phyloP scores from a whole-genome alignment of 352 stramenopile species.

The Globisporangium spiculum region DNA sequence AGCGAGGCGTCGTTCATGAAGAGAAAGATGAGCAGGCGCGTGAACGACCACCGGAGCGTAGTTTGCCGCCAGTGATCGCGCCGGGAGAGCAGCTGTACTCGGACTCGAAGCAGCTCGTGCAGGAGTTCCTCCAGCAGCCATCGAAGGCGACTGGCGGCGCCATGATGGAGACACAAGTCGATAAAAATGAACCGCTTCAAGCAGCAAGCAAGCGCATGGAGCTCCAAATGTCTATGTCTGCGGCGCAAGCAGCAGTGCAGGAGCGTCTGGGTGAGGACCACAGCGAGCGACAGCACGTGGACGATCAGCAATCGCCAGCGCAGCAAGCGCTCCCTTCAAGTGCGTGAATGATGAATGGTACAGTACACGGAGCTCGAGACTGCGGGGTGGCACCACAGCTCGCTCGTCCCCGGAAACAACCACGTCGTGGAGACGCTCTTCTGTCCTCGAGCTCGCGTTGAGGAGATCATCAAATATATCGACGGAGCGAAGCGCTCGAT shows the following conservation, averaged over 20 bases:
- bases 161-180: background rate
- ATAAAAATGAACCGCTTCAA: background rate
- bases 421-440: too few relatives aligned
- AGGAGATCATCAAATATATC: too few relatives aligned
- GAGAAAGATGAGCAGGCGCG: background rate
- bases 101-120: constrained; percentile 13
- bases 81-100: background rate
- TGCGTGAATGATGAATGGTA: background rate
- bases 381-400: too few relatives aligned
- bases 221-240: constrained; percentile 12
- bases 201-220: constrained; percentile 13
- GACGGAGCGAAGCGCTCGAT: too few relatives aligned
- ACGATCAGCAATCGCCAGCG: background rate
- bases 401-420: too few relatives aligned
- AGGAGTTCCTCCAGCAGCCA: background rate
- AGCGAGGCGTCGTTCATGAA: background rate
- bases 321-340: background rate
- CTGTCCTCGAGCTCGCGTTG: too few relatives aligned
- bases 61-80: background rate
- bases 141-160: background rate
- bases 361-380: too few relatives aligned
- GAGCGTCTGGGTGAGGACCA: background rate
- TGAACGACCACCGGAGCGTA: background rate
- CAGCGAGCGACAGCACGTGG: background rate
- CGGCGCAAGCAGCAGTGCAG: background rate